Conservation (phyloP, 768 basidiomycete species). For the Rhodosporidiobolus sp. region DNA sequence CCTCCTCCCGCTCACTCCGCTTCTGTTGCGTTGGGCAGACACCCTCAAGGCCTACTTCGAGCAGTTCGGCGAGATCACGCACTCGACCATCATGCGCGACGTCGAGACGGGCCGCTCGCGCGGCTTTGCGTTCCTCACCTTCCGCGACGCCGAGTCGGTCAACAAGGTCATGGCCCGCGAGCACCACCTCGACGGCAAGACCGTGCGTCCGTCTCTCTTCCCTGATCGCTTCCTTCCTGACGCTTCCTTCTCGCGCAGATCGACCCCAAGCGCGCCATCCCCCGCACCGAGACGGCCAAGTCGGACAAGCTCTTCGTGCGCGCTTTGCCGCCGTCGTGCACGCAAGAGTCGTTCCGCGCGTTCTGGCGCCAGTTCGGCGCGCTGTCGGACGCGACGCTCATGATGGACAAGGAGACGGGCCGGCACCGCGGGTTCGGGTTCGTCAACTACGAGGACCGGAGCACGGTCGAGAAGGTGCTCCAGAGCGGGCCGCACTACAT, state of each 20-base stretch:
- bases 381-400: constrained; percentile 96
- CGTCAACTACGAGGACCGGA: constrained; percentile 83
- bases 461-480: constrained; percentile 83
- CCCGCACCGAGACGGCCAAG: constrained; percentile 86
- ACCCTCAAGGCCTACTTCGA: constrained; percentile 70
- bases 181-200: constrained; percentile 93
- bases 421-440: constrained; percentile 97
- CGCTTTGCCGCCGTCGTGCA: constrained; percentile 84
- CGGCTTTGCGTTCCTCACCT: constrained; percentile 97
- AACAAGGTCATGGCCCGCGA: constrained; percentile 93
- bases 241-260: constrained; percentile 63
- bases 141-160: constrained; percentile 85
- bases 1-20: constrained; percentile 51
- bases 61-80: constrained; percentile 94
- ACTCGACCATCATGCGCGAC: constrained; percentile 98
- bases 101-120: constrained; percentile 79
- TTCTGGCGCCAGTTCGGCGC: constrained; percentile 93
- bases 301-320: constrained; percentile 85
- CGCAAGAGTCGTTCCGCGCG: constrained; percentile 85
- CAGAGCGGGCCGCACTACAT: constrained; percentile 84
- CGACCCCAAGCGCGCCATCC: constrained; percentile 98
- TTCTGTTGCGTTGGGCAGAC: constrained; percentile 41
- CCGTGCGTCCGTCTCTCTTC: constrained; percentile 60
- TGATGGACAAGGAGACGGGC: constrained; percentile 94
- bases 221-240: not conserved